Evolutionary conservation across 2,329 filamentous ascomycete genomes (phyloP).

Genomic region (Xenoacremonium recifei): DNA sequence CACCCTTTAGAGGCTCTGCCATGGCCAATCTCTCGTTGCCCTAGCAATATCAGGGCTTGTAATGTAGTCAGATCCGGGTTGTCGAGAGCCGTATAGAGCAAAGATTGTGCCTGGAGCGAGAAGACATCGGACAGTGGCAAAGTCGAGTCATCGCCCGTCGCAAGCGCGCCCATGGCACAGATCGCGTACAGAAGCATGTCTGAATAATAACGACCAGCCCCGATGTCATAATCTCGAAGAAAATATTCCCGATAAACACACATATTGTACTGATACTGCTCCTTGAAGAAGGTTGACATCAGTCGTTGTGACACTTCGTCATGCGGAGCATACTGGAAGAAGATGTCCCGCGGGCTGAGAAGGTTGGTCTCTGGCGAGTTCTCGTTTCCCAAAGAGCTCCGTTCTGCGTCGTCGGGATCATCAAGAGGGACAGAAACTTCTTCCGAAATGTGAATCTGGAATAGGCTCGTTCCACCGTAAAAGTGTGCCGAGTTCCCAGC

Average conservation of each 20-base stretch:
- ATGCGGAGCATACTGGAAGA: constrained; percentile 41
- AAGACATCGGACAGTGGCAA: constrained; percentile 43
- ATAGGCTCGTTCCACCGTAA: constrained; percentile 48
- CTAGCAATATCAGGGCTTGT: constrained; percentile 43
- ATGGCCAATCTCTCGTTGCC: constrained; percentile 46
- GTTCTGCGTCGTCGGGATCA: constrained; percentile 6
- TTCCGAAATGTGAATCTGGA: constrained; percentile 36
- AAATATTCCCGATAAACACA: constrained; percentile 51
- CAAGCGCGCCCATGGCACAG: constrained; percentile 47
- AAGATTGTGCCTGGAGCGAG: constrained; percentile 41
- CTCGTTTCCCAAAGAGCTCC: constrained; percentile 10
- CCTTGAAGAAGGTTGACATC: constrained; percentile 48
- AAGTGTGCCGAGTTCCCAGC: constrained; percentile 43
- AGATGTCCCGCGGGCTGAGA: too few relatives aligned
- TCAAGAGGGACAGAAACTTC: constrained; percentile 21
- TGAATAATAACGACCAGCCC: constrained; percentile 47
- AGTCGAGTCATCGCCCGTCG: constrained; percentile 38
- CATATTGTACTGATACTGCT: constrained; percentile 49
- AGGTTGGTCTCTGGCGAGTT: constrained; percentile 18
- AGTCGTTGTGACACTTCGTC: constrained; percentile 43
- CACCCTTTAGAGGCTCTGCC: constrained; percentile 49
- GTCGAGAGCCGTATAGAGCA: constrained; percentile 45
- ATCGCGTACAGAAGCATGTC: constrained; percentile 48
- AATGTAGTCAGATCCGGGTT: constrained; percentile 47
- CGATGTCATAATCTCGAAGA: constrained; percentile 46